Base-by-base conservation (phyloP, 2,329 filamentous ascomycete species). In the Orbilia blumenaviensis region DNA sequence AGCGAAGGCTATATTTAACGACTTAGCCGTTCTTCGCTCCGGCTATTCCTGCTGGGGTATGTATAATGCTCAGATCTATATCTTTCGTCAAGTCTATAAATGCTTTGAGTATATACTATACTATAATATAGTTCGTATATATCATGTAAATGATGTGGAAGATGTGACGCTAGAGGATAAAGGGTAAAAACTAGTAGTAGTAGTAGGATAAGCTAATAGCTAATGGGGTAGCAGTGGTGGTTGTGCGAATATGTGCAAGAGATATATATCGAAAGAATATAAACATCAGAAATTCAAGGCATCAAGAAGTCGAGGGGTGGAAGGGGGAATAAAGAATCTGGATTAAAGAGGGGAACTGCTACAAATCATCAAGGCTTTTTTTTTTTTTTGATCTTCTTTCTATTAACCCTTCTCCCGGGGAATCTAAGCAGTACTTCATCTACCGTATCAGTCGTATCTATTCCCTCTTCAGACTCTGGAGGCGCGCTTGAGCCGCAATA, bases 401-500 rank as follows among this genome's bases (percentile, higher is more conserved):
- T n/a, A n/a, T n/a, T n/a, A n/a, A n/a, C n/a, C n/a, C 36, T 8
- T 41, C n/a, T n/a, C 6, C 14, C 36, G n/a, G 36, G 36, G n/a
- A n/a, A 41, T 41, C 41, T 42, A 36, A 23, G 23, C 25, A n/a
- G 29, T n/a, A n/a, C n/a, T n/a, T n/a, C n/a, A 14, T 50, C 46
- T 50, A 50, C 29, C 21, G 46, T 29, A 27, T 50, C 46, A 21
- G 29, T 4, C 46, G 14, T 12, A 16, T 48, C 60, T 66, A 72
- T 44, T 72, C 60, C 42, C 67, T 61, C 32, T 38, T 36, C 2
- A 72, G 50, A 60, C 67, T 72, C 50, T 72, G 67, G 27, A 72
- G 36, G 32, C 67, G 67, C 23, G 67, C 67, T 66, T 72, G 67
- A 66, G 60, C 48, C 67, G 67, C 41, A 29, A 72, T 72, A 23